Evolutionary conservation across 148 eudicot species (phyloP).

Genomic region (Silene latifolia): DNA sequence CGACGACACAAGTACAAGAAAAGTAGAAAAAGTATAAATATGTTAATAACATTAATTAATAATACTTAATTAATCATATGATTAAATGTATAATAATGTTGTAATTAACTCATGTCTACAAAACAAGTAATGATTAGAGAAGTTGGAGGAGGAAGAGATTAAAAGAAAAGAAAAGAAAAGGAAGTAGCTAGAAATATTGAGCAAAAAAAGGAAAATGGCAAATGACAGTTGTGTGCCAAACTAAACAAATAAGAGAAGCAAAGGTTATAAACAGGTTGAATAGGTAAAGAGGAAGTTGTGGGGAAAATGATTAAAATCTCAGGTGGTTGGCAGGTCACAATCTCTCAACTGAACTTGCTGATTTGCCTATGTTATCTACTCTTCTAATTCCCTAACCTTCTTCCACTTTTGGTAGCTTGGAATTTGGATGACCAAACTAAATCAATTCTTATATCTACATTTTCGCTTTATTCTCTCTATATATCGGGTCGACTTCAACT

Average conservation of each 20-base stretch:
- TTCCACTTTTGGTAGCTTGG: neutral
- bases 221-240: neutral
- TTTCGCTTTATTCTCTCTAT: too few relatives aligned
- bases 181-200: too few relatives aligned
- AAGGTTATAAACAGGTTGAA: conserved; percentile 21
- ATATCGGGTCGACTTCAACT: too few relatives aligned
- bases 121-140: conserved; percentile 19
- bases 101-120: neutral
- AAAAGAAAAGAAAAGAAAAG: conserved; percentile 34
- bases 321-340: conserved; percentile 38
- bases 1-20: neutral
- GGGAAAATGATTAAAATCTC: conserved; percentile 31
- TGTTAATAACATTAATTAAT: conserved; percentile 9
- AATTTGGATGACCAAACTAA: too few relatives aligned
- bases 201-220: conserved; percentile 23
- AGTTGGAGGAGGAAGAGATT: conserved; percentile 11
- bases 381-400: neutral
- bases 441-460: too few relatives aligned
- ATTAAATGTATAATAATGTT: conserved; percentile 5
- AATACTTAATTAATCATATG: conserved; percentile 5
- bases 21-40: neutral
- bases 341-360: conserved; percentile 29
- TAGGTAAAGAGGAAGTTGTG: conserved; percentile 20
- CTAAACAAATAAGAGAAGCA: conserved; percentile 10
- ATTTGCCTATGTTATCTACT: neutral